Conservation (phyloP, 2,329 filamentous ascomycete genomes). For the Alternaria arborescens region DNA sequence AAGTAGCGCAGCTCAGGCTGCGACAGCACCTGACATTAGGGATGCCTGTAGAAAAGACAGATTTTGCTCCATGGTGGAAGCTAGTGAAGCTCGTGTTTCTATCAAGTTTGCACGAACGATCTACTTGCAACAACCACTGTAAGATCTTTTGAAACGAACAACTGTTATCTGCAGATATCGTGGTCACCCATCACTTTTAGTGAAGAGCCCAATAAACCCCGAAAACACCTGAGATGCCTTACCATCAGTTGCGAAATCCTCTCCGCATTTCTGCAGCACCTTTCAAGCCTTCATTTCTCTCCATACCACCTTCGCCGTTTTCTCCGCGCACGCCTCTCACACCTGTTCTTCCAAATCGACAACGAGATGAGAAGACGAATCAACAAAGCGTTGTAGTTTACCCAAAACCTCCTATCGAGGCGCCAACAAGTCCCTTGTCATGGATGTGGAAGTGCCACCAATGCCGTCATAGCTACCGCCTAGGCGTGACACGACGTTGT, state of each 20-base stretch:
- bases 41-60: neutral
- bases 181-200: too few relatives aligned
- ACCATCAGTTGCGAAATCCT: neutral
- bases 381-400: slow-evolving; percentile 9
- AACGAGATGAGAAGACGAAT: neutral
- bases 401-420: slow-evolving; percentile 33
- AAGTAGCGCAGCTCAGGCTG: neutral
- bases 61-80: neutral
- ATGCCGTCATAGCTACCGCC: slow-evolving; percentile 57
- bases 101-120: neutral
- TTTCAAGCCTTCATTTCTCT: slow-evolving; percentile 55
- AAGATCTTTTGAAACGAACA: neutral
- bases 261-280: slow-evolving; percentile 49
- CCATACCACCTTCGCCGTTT: slow-evolving; percentile 57
- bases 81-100: neutral
- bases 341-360: slow-evolving; percentile 11
- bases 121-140: neutral
- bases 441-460: slow-evolving; percentile 66
- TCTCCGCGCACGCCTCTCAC: slow-evolving; percentile 45
- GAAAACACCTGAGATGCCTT: neutral
- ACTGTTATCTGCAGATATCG: neutral
- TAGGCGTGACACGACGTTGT: slow-evolving; percentile 62
- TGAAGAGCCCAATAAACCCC: rapidly evolving
- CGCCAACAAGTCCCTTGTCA: slow-evolving; percentile 41
- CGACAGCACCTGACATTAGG: neutral